These are phyloP conservation scores for Bipolaris gigantea DNA, from an alignment of 2,329 filamentous ascomycete genomes.

Conservation along the genomic window DNA sequence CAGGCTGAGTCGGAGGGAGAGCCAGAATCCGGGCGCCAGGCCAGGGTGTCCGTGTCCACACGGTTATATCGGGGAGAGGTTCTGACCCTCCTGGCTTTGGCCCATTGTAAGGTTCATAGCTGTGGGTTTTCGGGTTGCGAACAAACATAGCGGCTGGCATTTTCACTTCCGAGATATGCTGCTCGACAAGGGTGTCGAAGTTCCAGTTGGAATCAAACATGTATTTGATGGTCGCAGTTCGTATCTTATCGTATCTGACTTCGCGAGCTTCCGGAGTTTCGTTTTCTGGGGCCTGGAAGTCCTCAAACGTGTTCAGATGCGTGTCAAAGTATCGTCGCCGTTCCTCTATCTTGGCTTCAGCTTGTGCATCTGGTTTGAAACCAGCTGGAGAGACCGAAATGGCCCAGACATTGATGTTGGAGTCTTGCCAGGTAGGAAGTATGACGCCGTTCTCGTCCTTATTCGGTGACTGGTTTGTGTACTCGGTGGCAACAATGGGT, in stretches of 20 bases:
- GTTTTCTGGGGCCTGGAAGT: slow-evolving; percentile 30
- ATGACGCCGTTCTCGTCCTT: slow-evolving; percentile 42
- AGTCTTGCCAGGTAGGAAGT: slow-evolving; percentile 72
- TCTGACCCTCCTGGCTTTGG: slow-evolving; percentile 60
- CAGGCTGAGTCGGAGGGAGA: slow-evolving; percentile 70
- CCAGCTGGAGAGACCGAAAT: slow-evolving; percentile 60
- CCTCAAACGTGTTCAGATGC: slow-evolving; percentile 36
- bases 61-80: slow-evolving; percentile 65
- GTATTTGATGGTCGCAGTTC: slow-evolving; percentile 66
- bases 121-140: slow-evolving; percentile 61
- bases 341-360: slow-evolving; percentile 26
- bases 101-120: slow-evolving; percentile 70
- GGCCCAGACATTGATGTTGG: slow-evolving; percentile 81
- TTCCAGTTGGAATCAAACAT: slow-evolving; percentile 82
- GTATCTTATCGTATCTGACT: slow-evolving; percentile 53
- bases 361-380: slow-evolving; percentile 8
- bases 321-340: slow-evolving; percentile 28
- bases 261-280: slow-evolving; percentile 42
- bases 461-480: slow-evolving; percentile 42
- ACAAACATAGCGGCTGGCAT: slow-evolving; percentile 72
- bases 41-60: slow-evolving; percentile 77
- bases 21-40: slow-evolving; percentile 65
- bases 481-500: slow-evolving; percentile 71
- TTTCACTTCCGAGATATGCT: slow-evolving; percentile 65
- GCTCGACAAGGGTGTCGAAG: slow-evolving; percentile 69